phyloP scores from a whole-genome alignment of 768 basidiomycete species.

The Hypsizygus marmoreus region DNA sequence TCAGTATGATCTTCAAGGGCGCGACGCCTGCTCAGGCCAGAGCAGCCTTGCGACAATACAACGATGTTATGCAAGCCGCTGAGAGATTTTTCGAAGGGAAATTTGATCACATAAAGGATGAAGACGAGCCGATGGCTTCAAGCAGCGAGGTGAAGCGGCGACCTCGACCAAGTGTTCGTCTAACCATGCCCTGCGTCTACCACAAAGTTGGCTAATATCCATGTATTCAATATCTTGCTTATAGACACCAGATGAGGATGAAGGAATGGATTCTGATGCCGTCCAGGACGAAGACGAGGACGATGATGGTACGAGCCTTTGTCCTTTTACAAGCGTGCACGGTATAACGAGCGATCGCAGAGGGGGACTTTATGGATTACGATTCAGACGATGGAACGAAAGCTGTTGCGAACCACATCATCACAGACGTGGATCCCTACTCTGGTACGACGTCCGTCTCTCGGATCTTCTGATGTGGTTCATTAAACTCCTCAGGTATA shows the following conservation, averaged over 20 bases:
- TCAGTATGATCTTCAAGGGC: constrained; percentile 53
- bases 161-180: constrained; percentile 28
- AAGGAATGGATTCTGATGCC: constrained; percentile 46
- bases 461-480: constrained; percentile 10
- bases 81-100: constrained; percentile 84
- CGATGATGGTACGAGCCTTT: constrained; percentile 41
- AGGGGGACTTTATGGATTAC: constrained; percentile 72
- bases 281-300: constrained; percentile 53
- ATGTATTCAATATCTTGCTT: neutral
- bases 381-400: constrained; percentile 74
- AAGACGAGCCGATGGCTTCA: constrained; percentile 51
- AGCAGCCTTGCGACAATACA: constrained; percentile 77
- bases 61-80: constrained; percentile 92
- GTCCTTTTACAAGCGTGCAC: neutral
- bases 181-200: neutral
- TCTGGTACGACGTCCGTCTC: constrained; percentile 53
- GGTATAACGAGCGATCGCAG: constrained; percentile 23
- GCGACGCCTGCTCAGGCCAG: constrained; percentile 80
- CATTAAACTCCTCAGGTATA: constrained; percentile 52
- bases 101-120: constrained; percentile 72
- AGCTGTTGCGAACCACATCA: constrained; percentile 38
- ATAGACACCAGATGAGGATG: constrained; percentile 67
- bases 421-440: constrained; percentile 81
- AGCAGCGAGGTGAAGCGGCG: constrained; percentile 22
- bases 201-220: constrained; percentile 1